phyloP scores from a whole-genome alignment of 495 filamentous ascomycete species.

The Parathielavia hyrcaniae region DNA sequence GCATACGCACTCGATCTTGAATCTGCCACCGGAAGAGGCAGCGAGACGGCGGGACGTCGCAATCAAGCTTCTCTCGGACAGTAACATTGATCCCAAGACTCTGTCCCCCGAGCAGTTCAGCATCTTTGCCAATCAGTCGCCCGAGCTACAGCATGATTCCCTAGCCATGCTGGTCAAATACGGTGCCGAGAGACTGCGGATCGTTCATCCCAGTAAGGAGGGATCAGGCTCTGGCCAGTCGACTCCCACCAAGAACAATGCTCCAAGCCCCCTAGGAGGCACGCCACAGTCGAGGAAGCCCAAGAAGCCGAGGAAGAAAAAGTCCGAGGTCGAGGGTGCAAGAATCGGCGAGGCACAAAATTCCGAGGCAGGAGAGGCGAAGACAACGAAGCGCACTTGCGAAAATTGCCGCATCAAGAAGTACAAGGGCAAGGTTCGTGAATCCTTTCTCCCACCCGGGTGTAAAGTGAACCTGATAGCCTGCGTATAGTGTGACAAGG shows the following conservation, averaged over 20 bases:
- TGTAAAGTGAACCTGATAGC: constrained; percentile 9
- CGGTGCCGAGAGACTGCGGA: constrained; percentile 41
- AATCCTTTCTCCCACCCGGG: not conserved
- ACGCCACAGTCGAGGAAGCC: constrained; percentile 14
- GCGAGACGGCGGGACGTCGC: constrained; percentile 39
- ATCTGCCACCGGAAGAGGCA: constrained; percentile 40
- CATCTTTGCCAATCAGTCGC: constrained; percentile 47
- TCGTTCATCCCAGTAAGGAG: constrained; percentile 40
- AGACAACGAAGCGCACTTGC: constrained; percentile 34
- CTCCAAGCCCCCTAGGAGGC: constrained; percentile 6
- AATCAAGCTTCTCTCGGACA: constrained; percentile 33
- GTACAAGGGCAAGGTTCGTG: constrained; percentile 20
- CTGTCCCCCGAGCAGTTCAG: constrained; percentile 45
- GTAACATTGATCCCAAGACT: constrained; percentile 36
- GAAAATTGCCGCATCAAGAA: constrained; percentile 32
- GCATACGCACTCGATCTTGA: constrained; percentile 28
- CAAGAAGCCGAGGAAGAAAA: constrained; percentile 28
- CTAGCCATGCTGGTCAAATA: constrained; percentile 42
- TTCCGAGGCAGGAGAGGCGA: constrained; percentile 19
- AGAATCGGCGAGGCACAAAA: constrained; percentile 18
- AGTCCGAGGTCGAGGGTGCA: constrained; percentile 21
- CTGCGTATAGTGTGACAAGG: constrained; percentile 39
- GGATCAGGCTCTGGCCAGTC: constrained; percentile 22
- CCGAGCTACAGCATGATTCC: constrained; percentile 41
- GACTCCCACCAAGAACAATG: constrained; percentile 16